phyloP scores from a whole-genome alignment of 768 basidiomycete genomes.

The Podaxis mareebaensis region DNA sequence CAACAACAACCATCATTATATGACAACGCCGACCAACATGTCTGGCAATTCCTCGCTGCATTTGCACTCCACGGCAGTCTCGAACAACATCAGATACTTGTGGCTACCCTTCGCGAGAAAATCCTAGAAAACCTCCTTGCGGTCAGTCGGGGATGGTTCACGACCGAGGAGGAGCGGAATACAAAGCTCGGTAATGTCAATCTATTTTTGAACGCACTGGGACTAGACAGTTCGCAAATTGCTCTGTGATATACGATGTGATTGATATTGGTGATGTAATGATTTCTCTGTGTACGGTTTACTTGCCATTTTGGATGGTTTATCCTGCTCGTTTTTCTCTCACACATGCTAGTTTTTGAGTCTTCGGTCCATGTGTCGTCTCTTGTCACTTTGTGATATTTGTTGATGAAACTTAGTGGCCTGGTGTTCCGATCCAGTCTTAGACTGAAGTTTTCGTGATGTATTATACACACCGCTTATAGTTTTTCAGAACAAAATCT shows the following conservation, averaged over 20 bases:
- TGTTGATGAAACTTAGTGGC: not conserved
- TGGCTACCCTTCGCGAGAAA: slow-evolving; percentile 86
- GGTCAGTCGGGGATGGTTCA: slow-evolving; percentile 73
- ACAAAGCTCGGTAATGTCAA: slow-evolving; percentile 92
- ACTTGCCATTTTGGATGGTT: not conserved
- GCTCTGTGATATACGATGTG: slow-evolving; percentile 39
- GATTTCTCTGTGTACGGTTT: not conserved
- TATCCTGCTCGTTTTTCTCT: not conserved
- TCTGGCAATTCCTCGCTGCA: slow-evolving; percentile 94
- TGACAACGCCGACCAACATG: slow-evolving; percentile 81
- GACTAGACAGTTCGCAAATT: slow-evolving; percentile 70
- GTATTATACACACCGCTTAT: not conserved
- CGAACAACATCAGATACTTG: slow-evolving; percentile 88
- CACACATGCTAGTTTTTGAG: not conserved
- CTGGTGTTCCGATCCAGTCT: not conserved
- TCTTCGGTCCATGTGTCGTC: not conserved
- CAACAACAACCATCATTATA: slow-evolving; percentile 41
- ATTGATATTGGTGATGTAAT: not conserved
- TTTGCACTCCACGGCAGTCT: slow-evolving; percentile 81
- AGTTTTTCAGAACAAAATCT: not conserved
- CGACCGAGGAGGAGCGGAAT: slow-evolving; percentile 70
- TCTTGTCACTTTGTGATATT: not conserved
- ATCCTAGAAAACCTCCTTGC: slow-evolving; percentile 87
- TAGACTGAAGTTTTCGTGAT: not conserved
- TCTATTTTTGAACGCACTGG: slow-evolving; percentile 81